Percentiles rank a stretch among this genome's conserved stretches.
Conservation (phyloP, 2,329 filamentous ascomycete species). For the Alternaria brassicicola region DNA sequence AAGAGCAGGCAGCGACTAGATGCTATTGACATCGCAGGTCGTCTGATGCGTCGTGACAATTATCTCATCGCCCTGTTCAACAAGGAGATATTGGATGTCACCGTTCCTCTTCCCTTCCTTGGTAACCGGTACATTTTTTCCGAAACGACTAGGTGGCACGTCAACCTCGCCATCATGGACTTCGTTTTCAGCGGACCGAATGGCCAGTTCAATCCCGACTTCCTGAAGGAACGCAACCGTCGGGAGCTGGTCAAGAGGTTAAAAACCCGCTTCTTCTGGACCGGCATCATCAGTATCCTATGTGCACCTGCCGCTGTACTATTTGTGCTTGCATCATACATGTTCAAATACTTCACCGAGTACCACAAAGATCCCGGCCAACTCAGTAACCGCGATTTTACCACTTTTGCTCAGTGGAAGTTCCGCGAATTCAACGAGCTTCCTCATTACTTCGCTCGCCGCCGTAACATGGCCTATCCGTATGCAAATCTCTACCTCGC, state of each 20-base stretch:
- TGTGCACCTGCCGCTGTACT: conserved; percentile 86
- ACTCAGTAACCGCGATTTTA: conserved; percentile 88
- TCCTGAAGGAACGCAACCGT: conserved; percentile 82
- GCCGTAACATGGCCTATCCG: conserved; percentile 91
- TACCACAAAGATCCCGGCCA: conserved; percentile 92
- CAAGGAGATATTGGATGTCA: conserved; percentile 90
- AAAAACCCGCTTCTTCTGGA: conserved; percentile 77
- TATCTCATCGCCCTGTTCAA: conserved; percentile 97
- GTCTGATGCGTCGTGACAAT: conserved; percentile 95
- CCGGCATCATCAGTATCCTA: conserved; percentile 83
- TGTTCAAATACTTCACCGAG: conserved; percentile 96
- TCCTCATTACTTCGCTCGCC: conserved; percentile 86
- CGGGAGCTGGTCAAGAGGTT: conserved; percentile 78
- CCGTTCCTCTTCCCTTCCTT: conserved; percentile 82
- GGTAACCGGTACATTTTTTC: conserved; percentile 83
- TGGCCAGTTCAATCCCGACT: conserved; percentile 84
- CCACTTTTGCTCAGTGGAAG: conserved; percentile 94
- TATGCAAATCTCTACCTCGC: conserved; percentile 92
- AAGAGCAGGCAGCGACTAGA: conserved; percentile 94
- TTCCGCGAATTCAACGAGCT: conserved; percentile 98
- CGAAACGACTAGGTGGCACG: conserved; percentile 87
- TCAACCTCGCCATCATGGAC: conserved; percentile 88
- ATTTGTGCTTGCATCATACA: conserved; percentile 85
- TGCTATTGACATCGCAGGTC: conserved; percentile 95
- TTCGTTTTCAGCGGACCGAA: conserved; percentile 85